Conservation (phyloP, 2,329 filamentous ascomycete genomes). For the Pezizomycotina sp. region DNA sequence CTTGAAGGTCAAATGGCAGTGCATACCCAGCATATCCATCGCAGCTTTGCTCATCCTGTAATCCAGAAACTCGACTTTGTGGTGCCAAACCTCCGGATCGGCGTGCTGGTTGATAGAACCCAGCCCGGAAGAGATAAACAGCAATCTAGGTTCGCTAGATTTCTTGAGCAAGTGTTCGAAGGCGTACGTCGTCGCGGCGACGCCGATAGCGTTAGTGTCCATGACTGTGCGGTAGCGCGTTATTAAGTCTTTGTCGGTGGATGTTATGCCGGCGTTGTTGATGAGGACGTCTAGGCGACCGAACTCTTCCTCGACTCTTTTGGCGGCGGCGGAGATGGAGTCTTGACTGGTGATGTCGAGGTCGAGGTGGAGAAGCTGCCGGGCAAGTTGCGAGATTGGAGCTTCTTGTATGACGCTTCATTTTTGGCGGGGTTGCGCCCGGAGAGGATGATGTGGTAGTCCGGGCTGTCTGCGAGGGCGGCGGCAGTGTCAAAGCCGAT, state of each 20-base stretch:
- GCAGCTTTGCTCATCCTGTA: conserved; percentile 30
- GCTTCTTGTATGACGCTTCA: conserved; percentile 27
- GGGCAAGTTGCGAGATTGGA: conserved; percentile 24
- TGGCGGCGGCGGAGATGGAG: conserved; percentile 30
- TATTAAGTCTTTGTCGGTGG: too few species aligned
- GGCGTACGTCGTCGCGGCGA: conserved; percentile 25
- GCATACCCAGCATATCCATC: conserved; percentile 28
- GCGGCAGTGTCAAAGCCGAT: conserved; percentile 32
- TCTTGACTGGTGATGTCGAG: conserved; percentile 33
- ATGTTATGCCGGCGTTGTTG: conserved; percentile 28
- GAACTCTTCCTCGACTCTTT: conserved; percentile 24
- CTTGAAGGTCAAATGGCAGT: conserved; percentile 24
- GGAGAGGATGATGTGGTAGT: conserved; percentile 31
- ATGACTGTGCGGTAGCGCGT: conserved; percentile 35
- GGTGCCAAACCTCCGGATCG: conserved; percentile 19
- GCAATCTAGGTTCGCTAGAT: conserved; percentile 25
- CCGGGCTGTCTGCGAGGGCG: conserved; percentile 29
- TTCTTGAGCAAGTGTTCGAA: conserved; percentile 28
- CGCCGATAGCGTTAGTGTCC: conserved; percentile 31
- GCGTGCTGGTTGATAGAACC: conserved; percentile 27
- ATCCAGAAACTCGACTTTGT: conserved; percentile 20
- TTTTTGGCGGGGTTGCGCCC: conserved; percentile 29
- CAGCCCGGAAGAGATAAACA: conserved; percentile 28
- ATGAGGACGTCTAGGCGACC: conserved; percentile 28
- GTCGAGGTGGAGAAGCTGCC: conserved; percentile 30